phyloP scores from a whole-genome alignment of 2,329 filamentous ascomycete species.

The Aspergillus pseudotamarii region DNA sequence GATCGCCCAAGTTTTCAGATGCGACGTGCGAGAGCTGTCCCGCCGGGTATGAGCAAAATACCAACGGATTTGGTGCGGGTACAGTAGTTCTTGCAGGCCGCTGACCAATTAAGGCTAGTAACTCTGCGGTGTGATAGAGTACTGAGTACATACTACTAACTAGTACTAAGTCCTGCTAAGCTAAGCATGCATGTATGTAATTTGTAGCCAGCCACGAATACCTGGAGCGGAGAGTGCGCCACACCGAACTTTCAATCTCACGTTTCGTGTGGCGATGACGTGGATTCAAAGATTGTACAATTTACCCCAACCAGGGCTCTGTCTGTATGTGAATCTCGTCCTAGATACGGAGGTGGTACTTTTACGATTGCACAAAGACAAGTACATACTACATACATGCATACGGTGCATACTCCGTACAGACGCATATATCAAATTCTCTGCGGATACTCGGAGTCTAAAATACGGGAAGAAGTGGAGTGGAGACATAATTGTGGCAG shows the following conservation, averaged over 20 bases:
- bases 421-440: too few species aligned
- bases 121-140: not conserved
- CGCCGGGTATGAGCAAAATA: not conserved
- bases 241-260: not conserved
- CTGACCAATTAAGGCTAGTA: not conserved
- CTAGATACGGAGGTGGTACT: too few species aligned
- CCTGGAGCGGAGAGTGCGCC: not conserved
- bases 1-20: not conserved
- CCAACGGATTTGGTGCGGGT: not conserved
- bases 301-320: not conserved
- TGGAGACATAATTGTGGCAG: conserved; percentile 11
- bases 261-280: not conserved
- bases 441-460: not conserved
- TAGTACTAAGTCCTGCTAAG: not conserved
- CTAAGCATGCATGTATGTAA: not conserved
- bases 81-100: not conserved
- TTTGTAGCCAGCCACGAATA: not conserved
- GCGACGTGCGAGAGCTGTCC: not conserved
- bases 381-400: too few species aligned
- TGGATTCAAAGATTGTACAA: not conserved
- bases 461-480: not conserved
- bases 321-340: not conserved
- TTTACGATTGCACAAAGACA: too few species aligned
- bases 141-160: too few species aligned
- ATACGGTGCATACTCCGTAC: too few species aligned